These are phyloP conservation scores for Solanum peruvianum DNA, from an alignment of 257 asterid species.

Conservation along the genomic window DNA sequence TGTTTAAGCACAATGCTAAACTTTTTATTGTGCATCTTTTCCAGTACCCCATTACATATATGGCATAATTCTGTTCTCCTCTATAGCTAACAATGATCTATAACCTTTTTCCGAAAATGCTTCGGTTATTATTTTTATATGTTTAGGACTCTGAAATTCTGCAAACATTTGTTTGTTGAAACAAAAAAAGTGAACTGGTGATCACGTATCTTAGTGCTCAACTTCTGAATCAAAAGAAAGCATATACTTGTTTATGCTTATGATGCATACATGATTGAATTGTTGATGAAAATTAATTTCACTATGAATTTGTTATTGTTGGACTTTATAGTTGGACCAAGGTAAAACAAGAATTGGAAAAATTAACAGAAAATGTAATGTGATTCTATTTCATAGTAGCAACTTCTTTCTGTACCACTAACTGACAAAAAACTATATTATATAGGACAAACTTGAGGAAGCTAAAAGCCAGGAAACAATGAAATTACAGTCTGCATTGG, in stretches of 20 bases:
- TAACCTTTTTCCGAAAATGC: not conserved
- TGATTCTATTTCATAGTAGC: constrained; percentile 1
- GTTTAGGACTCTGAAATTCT: not conserved
- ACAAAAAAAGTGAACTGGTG: not conserved
- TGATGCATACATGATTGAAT: not conserved
- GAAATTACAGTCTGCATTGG: constrained; percentile 52
- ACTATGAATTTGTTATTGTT: not conserved
- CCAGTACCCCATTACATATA: not conserved
- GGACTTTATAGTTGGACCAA: not conserved
- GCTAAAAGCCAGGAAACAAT: constrained; percentile 51
- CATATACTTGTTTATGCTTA: not conserved
- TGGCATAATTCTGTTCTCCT: not conserved
- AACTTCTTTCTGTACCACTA: not conserved
- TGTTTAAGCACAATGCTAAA: not conserved
- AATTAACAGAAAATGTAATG: not conserved
- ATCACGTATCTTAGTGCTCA: not conserved
- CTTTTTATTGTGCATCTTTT: not conserved
- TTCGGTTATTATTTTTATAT: not conserved
- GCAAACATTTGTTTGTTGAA: not conserved
- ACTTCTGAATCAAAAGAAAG: not conserved
- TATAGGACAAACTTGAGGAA: constrained; percentile 22
- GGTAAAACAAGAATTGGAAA: not conserved
- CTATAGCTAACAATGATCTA: not conserved
- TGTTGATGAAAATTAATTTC: not conserved
- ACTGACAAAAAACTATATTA: not conserved